Evolutionary conservation across 305 asterid genomes (phyloP).

Genomic region (Nicotiana rustica): DNA sequence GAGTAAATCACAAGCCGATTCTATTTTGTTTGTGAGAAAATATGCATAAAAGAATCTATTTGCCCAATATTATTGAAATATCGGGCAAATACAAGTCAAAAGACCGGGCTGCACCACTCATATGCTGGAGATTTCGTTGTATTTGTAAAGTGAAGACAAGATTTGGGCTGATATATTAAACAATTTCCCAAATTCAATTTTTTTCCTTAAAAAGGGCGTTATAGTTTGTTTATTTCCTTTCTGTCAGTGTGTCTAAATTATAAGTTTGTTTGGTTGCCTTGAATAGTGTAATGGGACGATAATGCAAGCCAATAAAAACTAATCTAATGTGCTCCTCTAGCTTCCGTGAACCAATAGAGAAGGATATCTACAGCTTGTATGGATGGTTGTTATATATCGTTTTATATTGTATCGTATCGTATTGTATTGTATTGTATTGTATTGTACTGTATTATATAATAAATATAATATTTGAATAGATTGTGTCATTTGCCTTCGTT

Average conservation of each 20-base stretch:
- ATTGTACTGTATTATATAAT: no score
- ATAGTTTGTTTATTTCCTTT: not conserved
- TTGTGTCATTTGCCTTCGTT: no score
- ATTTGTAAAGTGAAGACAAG: slow-evolving; percentile 8
- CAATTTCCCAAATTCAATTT: not conserved
- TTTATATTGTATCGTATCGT: no score
- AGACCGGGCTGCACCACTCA: not conserved
- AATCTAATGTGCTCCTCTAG: not conserved
- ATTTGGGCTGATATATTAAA: not conserved
- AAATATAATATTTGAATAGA: no score
- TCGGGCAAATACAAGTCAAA: not conserved
- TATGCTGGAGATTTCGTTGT: not conserved
- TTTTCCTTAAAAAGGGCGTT: not conserved
- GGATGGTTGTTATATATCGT: not conserved
- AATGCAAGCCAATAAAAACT: not conserved
- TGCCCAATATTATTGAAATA: not conserved
- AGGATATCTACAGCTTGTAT: not conserved
- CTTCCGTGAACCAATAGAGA: not conserved
- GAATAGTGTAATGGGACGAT: no score
- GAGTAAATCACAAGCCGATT: no score
- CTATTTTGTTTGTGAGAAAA: no score
- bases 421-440: no score
- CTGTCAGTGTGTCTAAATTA: not conserved
- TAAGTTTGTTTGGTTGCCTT: no score
- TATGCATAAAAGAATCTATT: no score